Evolutionary conservation across 768 basidiomycete genomes (phyloP), one percentile per base, ranked within the genome.

Genomic region (Tephrocybe sp.): DNA sequence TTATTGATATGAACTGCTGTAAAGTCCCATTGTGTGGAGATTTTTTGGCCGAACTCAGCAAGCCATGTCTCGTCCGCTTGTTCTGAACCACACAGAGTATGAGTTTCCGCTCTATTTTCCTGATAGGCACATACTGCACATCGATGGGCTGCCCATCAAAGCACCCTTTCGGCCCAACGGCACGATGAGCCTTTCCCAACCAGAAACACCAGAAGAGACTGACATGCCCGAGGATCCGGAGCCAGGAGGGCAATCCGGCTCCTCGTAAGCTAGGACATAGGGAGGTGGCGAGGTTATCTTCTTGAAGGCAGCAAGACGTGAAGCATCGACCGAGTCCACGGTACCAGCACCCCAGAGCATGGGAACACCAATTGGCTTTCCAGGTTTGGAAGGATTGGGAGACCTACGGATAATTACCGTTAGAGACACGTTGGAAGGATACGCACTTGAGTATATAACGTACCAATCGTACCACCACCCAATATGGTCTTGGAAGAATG

Each of bases 391-490:
- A 1, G 74, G 75, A 38, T 64, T 65, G 2, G 74, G 72, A 8
- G 74, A 64, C 72, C 72, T 71, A 41, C n/a, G 13, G 6, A 34
- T 11, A 4, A 30, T 19, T 13, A 9, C 43, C 3, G 21, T 42
- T 9, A 24, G 39, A 41, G 25, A n/a, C 4, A 9, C 15, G 7
- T 38, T 49, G 30, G 18, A 30, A n/a, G 16, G 13, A 12, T 7
- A 11, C n/a, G 25, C 4, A 4, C n/a, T 39, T 7, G 4, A 4
- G 13, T 25, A 38, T 21, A 9, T 29, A 5, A 45, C 67, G 8
- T 41, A 72, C 73, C 75, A 77, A 55, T 77, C 75, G 47, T 75
- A 75, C 72, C 72, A 77, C 74, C 74, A 77, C 13, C 75, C 74
- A 33, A 77, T 71, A 57, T 74, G 70, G 54, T 67, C 60, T 43